These are phyloP conservation scores for Fusarium sp. DNA, from an alignment of 2,329 filamentous ascomycete species.

Conservation along the genomic window DNA sequence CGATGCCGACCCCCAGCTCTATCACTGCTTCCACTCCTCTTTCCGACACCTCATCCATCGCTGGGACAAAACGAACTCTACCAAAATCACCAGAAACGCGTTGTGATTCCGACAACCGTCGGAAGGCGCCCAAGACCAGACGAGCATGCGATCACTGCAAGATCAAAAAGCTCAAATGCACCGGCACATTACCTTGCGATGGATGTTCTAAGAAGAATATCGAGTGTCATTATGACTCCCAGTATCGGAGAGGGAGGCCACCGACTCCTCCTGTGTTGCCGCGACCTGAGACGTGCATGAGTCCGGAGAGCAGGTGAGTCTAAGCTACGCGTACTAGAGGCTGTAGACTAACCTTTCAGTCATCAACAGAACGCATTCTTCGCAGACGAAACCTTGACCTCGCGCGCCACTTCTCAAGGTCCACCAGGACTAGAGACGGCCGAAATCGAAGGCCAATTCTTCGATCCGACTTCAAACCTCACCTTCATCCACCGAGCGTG, in stretches of 20 bases:
- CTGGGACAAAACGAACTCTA: slow-evolving; percentile 19
- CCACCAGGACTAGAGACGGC: slow-evolving; percentile 49
- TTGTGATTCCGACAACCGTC: slow-evolving; percentile 28
- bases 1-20: neutral
- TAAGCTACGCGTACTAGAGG: neutral
- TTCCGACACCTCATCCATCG: neutral
- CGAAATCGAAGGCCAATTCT: slow-evolving; percentile 64
- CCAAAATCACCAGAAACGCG: slow-evolving; percentile 24
- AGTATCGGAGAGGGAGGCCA: slow-evolving; percentile 52
- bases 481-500: slow-evolving; percentile 68
- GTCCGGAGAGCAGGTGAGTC: slow-evolving; percentile 1
- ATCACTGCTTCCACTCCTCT: neutral
- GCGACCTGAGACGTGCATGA: slow-evolving; percentile 14
- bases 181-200: slow-evolving; percentile 52
- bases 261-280: slow-evolving; percentile 49
- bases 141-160: slow-evolving; percentile 56
- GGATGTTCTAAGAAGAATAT: slow-evolving; percentile 46
- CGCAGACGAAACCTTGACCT: neutral
- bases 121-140: slow-evolving; percentile 49
- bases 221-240: slow-evolving; percentile 52
- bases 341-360: neutral
- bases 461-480: slow-evolving; percentile 67
- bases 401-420: slow-evolving; percentile 32
- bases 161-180: slow-evolving; percentile 53
- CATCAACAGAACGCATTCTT: neutral